Conservation (phyloP, 1,284 basidiomycete genomes). For the Lignosus rhinocerotis region DNA sequence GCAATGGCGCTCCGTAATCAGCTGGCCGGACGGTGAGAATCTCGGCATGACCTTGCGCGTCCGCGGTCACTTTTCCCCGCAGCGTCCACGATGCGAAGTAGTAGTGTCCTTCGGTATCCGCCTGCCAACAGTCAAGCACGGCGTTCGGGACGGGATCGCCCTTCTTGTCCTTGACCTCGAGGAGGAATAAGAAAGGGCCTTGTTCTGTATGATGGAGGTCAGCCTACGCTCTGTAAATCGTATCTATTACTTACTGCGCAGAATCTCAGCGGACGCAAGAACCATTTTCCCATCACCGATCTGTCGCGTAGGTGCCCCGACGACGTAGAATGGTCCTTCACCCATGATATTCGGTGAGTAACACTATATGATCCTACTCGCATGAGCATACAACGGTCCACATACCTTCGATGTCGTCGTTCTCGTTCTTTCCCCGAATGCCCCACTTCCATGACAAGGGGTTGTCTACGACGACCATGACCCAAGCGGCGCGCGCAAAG, state of each 20-base stretch:
- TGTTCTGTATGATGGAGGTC: constrained; percentile 16
- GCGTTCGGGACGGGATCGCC: constrained; percentile 29
- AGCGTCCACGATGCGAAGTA: constrained; percentile 28
- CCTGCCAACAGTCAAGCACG: constrained; percentile 32
- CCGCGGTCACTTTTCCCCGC: constrained; percentile 29
- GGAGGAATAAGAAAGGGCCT: constrained; percentile 26
- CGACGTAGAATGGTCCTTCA: constrained; percentile 31
- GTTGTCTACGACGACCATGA: constrained; percentile 16
- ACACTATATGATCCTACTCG: neutral
- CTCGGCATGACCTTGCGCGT: constrained; percentile 28
- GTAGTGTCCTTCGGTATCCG: constrained; percentile 27
- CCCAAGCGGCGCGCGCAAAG: constrained; percentile 6
- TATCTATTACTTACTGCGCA: constrained; percentile 23
- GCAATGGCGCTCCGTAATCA: constrained; percentile 18
- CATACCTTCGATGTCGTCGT: constrained; percentile 21
- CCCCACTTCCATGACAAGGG: constrained; percentile 14
- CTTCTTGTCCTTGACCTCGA: constrained; percentile 27
- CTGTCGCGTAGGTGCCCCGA: constrained; percentile 27
- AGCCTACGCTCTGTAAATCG: neutral
- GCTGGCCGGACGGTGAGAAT: constrained; percentile 31
- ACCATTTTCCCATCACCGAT: constrained; percentile 30
- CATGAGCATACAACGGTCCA: neutral
- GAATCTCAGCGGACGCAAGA: constrained; percentile 24
- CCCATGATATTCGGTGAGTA: neutral
- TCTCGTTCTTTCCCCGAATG: constrained; percentile 8